Conservation (phyloP, 2,329 filamentous ascomycete species). For the Diaporthe batatas region DNA sequence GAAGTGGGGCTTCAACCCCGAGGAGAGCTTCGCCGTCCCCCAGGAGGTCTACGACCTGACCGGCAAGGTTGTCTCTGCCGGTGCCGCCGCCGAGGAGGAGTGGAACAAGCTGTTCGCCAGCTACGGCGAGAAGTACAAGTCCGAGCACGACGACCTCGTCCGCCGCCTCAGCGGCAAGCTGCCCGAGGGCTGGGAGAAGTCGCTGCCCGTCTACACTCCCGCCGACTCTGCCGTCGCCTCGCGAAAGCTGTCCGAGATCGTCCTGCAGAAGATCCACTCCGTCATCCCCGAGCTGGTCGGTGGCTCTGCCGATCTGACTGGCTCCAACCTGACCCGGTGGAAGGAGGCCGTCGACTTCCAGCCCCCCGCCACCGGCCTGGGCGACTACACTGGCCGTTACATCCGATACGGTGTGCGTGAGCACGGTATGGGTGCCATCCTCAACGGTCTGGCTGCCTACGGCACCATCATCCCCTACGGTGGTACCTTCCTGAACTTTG, state of each 20-base stretch:
- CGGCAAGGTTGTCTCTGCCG: conserved; percentile 85
- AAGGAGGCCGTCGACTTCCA: conserved; percentile 99
- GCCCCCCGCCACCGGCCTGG: conserved; percentile 85
- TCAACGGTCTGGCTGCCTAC: conserved; percentile 96
- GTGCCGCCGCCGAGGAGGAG: conserved; percentile 90
- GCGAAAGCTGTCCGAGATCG: conserved; percentile 95
- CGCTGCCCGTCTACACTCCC: conserved; percentile 90
- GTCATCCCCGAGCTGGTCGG: conserved; percentile 91
- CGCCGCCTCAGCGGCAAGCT: conserved; percentile 87
- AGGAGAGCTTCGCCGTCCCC: conserved; percentile 92
- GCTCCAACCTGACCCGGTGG: conserved; percentile 98
- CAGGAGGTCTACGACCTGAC: conserved; percentile 95
- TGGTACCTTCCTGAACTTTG: conserved; percentile 99
- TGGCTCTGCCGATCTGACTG: conserved; percentile 97
- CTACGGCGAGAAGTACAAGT: conserved; percentile 83
- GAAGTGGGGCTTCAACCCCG: conserved; percentile 96
- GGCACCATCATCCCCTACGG: conserved; percentile 93
- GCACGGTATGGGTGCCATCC: conserved; percentile 91
- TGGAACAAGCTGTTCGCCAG: conserved; percentile 95
- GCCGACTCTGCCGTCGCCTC: conserved; percentile 88
- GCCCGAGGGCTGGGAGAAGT: conserved; percentile 96
- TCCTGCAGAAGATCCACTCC: conserved; percentile 88
- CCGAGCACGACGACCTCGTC: conserved; percentile 83
- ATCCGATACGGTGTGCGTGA: conserved; percentile 93
- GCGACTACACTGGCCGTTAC: conserved; percentile 92